Conservation (phyloP, 805 yeast species). For the Wickerhamomyces rabaulensis region DNA sequence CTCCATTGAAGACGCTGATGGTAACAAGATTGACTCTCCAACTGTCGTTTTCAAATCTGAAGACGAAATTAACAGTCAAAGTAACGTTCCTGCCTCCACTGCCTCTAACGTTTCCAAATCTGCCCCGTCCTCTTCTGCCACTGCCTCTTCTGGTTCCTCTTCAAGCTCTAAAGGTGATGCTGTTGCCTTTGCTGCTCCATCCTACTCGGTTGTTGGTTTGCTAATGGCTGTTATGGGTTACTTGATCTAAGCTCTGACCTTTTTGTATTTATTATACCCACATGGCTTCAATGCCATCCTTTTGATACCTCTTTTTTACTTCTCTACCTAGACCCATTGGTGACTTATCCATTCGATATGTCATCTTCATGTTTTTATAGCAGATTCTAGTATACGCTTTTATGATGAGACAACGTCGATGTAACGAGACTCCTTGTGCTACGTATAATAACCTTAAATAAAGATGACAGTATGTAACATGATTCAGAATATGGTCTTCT, state of each 20-base stretch:
- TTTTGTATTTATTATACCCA: background rate
- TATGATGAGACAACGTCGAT: no score
- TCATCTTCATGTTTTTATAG: no score
- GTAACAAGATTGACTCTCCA: conserved; percentile 28
- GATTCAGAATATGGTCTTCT: no score
- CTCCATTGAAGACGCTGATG: conserved; percentile 32
- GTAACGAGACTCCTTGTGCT: no score
- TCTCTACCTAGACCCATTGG: no score
- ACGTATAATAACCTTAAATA: no score
- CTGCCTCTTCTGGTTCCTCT: conserved; percentile 11
- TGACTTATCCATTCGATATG: no score
- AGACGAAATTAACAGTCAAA: conserved; percentile 32
- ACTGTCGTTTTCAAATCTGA: conserved; percentile 32
- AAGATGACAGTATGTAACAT: no score
- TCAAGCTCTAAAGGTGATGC: conserved; percentile 7
- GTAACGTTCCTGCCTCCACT: conserved; percentile 14
- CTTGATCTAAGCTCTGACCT: conserved; percentile 25
- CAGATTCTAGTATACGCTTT: no score
- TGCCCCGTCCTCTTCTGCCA: conserved; percentile 16
- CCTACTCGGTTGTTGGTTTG: conserved; percentile 22
- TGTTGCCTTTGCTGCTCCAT: conserved; percentile 7
- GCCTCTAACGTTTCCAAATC: conserved; percentile 4
- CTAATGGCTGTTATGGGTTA: conserved; percentile 33
- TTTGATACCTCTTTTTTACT: background rate
- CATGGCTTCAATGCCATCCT: background rate